Evolutionary conservation across 192 early-diverging fungal genomes (phyloP), one percentile per base, ranked within the genome.

Genomic region (Dissophora ornata): DNA sequence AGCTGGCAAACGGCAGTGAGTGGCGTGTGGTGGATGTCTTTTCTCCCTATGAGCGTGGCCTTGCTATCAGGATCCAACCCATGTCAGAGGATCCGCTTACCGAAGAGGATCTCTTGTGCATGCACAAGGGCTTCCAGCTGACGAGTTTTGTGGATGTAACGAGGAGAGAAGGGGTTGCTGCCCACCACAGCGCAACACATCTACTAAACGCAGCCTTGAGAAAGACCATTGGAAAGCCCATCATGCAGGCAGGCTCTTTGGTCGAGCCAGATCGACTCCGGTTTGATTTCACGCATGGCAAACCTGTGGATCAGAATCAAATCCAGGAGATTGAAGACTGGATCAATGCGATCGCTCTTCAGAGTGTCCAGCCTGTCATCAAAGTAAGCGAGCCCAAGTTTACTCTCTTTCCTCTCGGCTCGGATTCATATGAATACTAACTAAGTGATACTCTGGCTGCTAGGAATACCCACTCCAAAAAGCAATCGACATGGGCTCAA

Each of bases 101-200:
- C 13, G 65, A 82, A 18, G 59, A 63, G n/a, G 81, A 83, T 51
- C 41, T 67, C 10, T 48, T 67, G n/a, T 83, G 70, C 25, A 64
- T 88, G 28, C 74, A 81, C 40, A 46, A 65, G 21, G 75, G 80
- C 1, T 78, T 80, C 26, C 55, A 79, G 19, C 51, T 89, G 0
- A 67, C 71, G 8, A 81, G 80, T 0, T 36, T 71, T 25, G 84
- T 89, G 0, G 83, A 87, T 56, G 18, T 60, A 1, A 50, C 32
- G 10, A 61, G 79, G 41, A 78, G 87, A 18, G 70, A 78, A 26
- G 83, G 82, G 0, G 68, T 83, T 3, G 84, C 84, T 4, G 70
- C 82, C 1, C 87, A 89, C 50, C 87, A 89, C 34, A 82, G 85
- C 12, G 87, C 87, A 3, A 89, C 87, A 1, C 87, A 89, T 63